Percentiles rank a stretch among this genome's conserved stretches.
Evolutionary conservation across 2,329 filamentous ascomycete species (phyloP).

Genomic region (Pseudocercospora pini-densiflorae): DNA sequence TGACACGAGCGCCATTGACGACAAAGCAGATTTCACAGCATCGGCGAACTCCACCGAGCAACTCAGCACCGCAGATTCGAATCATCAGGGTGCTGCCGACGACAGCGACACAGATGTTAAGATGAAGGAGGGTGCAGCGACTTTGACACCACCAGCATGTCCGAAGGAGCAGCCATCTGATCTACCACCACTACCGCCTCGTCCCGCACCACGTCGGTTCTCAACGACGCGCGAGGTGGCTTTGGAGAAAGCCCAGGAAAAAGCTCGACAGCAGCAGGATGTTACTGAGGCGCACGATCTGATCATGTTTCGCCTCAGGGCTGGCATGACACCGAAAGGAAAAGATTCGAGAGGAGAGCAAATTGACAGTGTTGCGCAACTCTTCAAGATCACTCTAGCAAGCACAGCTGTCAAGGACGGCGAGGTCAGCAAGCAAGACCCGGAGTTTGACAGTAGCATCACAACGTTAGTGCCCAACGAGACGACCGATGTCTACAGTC

Average conservation of each 20-base stretch:
- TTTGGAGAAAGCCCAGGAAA: conserved; percentile 59
- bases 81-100: conserved; percentile 30
- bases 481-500: conserved; percentile 74
- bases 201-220: conserved; percentile 38
- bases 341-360: conserved; percentile 74
- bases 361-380: conserved; percentile 59
- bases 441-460: conserved; percentile 61
- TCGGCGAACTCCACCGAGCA: conserved; percentile 7
- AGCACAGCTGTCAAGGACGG: conserved; percentile 31
- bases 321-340: conserved; percentile 76
- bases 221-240: conserved; percentile 34
- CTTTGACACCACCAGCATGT: conserved; percentile 38
- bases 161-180: conserved; percentile 35
- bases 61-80: conserved; percentile 34
- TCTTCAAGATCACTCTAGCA: conserved; percentile 34
- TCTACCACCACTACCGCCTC: conserved; percentile 58
- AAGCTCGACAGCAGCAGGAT: conserved; percentile 76
- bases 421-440: conserved; percentile 21
- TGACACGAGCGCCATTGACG: conserved; percentile 23
- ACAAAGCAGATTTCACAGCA: conserved; percentile 10
- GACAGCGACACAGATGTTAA: conserved; percentile 27
- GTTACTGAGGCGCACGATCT: conserved; percentile 95
- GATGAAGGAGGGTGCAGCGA: conserved; percentile 30
- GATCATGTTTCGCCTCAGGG: conserved; percentile 87
- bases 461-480: conserved; percentile 63